These are phyloP conservation scores for Saccharomyces hybrid DNA, from an alignment of 1,139 yeast genomes.

Conservation along the genomic window DNA sequence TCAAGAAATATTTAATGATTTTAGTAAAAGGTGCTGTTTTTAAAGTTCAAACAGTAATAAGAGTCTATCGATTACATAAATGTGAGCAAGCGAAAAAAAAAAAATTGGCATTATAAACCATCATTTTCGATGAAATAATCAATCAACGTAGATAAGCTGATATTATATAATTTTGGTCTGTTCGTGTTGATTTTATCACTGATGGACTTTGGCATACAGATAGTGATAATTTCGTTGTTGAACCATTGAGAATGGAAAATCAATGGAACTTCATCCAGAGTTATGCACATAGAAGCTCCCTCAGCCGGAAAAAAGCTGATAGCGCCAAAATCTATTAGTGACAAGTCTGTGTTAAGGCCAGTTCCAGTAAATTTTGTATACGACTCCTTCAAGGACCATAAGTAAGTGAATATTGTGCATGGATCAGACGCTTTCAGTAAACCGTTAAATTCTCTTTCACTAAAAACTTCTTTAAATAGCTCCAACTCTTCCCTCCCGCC, in stretches of 20 bases:
- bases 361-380: conserved; percentile 54
- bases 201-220: conserved; percentile 5
- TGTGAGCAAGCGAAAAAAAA: neutral
- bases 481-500: conserved; percentile 30
- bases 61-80: neutral
- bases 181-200: neutral
- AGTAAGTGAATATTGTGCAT: conserved; percentile 38
- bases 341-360: conserved; percentile 51
- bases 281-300: conserved; percentile 1
- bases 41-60: too few species aligned
- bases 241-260: conserved; percentile 21
- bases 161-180: neutral
- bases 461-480: conserved; percentile 46
- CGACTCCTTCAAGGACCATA: conserved; percentile 71
- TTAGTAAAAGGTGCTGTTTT: neutral
- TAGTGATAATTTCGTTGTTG: conserved; percentile 10
- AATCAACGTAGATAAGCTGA: neutral
- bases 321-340: conserved; percentile 25
- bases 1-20: neutral
- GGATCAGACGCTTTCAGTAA: conserved; percentile 21
- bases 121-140: neutral
- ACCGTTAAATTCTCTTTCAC: conserved; percentile 34
- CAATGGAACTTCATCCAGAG: conserved; percentile 9
- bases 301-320: neutral
- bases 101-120: neutral